phyloP scores from a whole-genome alignment of 225 moss, liverwort and hornwort species.

The Polytrichum formosum region DNA sequence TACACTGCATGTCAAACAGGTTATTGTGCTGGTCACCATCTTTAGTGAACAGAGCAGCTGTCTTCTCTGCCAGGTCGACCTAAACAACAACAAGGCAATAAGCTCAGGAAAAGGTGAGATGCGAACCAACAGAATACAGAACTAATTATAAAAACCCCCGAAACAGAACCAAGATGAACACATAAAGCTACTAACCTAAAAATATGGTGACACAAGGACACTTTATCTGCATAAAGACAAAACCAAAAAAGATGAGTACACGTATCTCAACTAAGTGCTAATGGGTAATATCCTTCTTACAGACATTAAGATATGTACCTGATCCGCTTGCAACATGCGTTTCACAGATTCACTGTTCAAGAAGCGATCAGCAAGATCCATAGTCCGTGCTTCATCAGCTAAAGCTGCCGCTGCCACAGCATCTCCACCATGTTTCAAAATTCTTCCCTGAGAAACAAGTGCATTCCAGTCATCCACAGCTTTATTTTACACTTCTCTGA shows the following conservation, averaged over 20 bases:
- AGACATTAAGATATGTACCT: constrained; percentile 31
- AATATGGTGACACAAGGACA: no score
- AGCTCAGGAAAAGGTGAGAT: background rate
- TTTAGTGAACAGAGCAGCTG: constrained; percentile 92
- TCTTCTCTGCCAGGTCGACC: constrained; percentile 96
- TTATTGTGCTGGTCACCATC: constrained; percentile 99
- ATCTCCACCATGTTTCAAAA: constrained; percentile 95
- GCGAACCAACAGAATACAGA: background rate
- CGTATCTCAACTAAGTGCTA: no score
- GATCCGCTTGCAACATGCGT: constrained; percentile 98
- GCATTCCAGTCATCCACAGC: no score
- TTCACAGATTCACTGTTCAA: constrained; percentile 98
- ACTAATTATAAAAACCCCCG: no score
- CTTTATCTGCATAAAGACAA: no score
- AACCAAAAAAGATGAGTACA: no score
- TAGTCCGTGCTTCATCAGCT: constrained; percentile 93
- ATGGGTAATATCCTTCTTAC: no score
- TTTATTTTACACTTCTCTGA: no score
- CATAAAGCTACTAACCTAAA: no score
- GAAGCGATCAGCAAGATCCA: constrained; percentile 97
- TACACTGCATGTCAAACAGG: constrained; percentile 99
- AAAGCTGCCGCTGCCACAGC: constrained; percentile 77
- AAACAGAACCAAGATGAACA: no score
- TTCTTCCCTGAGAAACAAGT: constrained; percentile 63
- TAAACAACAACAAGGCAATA: constrained; percentile 16